Percentiles rank a stretch among this genome's conserved stretches.
Conservation (phyloP, 192 early-diverging fungal genomes). For the Backusella luteola region DNA sequence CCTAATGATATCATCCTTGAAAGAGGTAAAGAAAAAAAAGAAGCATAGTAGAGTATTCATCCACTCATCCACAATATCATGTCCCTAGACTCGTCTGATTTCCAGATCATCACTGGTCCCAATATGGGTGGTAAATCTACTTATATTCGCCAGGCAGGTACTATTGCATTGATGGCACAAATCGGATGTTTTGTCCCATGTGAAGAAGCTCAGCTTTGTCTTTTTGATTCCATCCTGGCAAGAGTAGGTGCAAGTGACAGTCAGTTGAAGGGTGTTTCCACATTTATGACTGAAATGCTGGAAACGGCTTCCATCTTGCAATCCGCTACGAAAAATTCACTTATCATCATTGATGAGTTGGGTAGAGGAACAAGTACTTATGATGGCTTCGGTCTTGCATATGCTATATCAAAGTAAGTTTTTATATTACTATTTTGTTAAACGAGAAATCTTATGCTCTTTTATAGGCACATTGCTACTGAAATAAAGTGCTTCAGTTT, state of each 20-base stretch:
- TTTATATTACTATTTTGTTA: neutral
- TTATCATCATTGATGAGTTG: constrained; percentile 95
- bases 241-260: constrained; percentile 94
- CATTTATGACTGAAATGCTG: constrained; percentile 96
- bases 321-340: constrained; percentile 76
- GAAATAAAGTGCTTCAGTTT: constrained; percentile 25
- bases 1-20: constrained; percentile 85
- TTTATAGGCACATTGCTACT: constrained; percentile 23
- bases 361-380: constrained; percentile 98
- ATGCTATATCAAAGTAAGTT: constrained; percentile 91
- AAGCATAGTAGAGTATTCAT: neutral
- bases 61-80: neutral
- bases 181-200: constrained; percentile 94
- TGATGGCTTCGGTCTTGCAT: constrained; percentile 97
- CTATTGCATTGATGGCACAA: constrained; percentile 93
- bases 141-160: constrained; percentile 92
- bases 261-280: constrained; percentile 90
- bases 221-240: constrained; percentile 89
- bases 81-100: constrained; percentile 56
- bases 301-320: constrained; percentile 91
- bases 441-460: neutral
- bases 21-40: constrained; percentile 44
- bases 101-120: constrained; percentile 93
- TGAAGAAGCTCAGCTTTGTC: constrained; percentile 61
- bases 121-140: constrained; percentile 99